A percentile compares a stretch with the other conserved stretches of the same genome.
phyloP scores from a whole-genome alignment of 2,329 filamentous ascomycete species.

The Clarireedia homoeocarpa region DNA sequence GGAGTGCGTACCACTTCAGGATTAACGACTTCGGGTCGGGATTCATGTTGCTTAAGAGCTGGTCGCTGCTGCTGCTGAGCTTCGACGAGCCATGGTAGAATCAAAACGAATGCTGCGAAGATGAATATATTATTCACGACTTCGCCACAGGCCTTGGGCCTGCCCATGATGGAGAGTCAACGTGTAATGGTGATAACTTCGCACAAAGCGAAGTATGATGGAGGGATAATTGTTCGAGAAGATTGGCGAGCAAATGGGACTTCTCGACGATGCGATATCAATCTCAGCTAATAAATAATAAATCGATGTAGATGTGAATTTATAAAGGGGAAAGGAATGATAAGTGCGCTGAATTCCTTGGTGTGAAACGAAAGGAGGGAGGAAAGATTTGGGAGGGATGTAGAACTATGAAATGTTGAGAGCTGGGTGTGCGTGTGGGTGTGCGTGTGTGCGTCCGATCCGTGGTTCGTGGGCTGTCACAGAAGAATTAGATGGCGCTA shows the following conservation, averaged over 20 bases:
- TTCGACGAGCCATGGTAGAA: conserved; percentile 52
- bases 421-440: neutral
- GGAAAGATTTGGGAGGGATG: neutral
- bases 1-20: conserved; percentile 18
- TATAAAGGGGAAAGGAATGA: too few species aligned
- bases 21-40: conserved; percentile 25
- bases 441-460: neutral
- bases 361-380: neutral
- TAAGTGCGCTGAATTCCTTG: too few species aligned
- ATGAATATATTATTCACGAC: conserved; percentile 40
- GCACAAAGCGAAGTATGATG: conserved; percentile 18
- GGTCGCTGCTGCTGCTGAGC: conserved; percentile 55
- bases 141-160: conserved; percentile 50
- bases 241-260: conserved; percentile 12
- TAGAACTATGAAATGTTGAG: neutral
- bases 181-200: conserved; percentile 15
- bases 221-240: too few species aligned
- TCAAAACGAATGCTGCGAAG: conserved; percentile 48
- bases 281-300: neutral
- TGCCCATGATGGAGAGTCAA: conserved; percentile 29
- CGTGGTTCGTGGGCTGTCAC: conserved; percentile 1
- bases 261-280: neutral
- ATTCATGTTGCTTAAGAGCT: conserved; percentile 23
- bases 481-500: conserved; percentile 1
- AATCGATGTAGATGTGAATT: too few species aligned